Base-by-base conservation (phyloP, 495 filamentous ascomycete species). In the Trichoderma gamsii region DNA sequence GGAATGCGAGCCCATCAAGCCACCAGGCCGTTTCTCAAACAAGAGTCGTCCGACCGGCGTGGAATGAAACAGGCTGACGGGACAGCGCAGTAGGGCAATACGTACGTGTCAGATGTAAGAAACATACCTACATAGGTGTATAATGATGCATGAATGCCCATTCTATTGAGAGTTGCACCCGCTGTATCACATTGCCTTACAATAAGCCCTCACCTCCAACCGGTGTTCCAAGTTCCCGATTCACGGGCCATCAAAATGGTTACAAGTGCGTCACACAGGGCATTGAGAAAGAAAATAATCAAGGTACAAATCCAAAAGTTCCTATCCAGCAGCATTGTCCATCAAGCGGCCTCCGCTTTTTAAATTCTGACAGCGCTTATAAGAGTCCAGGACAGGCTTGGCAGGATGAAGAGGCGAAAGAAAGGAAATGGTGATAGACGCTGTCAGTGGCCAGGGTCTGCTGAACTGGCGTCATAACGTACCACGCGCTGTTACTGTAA, bases 341-440 rank as follows among this genome's bases (percentile, higher is more conserved):
- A 46, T 4, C 0, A 46, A 46, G 43, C 12, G 43, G 18, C 18
- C 43, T 49, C 44, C 44, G n/a, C 44, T n/a, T 12, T 12, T 49
- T 46, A 13, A 12, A 9, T n/a, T 49, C 15, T 49, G 44, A 52
- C 12, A 21, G 49, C 49, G 49, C 49, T 52, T 52, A 52, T 6
- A 52, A 23, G 49, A 23, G 5, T 9, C 9, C 18, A 59, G 18
- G 21, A 0, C 4, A 59, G 21, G 51, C 11, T 25, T 61, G 25
- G 29, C 8, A 61, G 29, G 27, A 29, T 15, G 13, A 61, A 32
- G 29, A 32, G 0, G 27, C 15, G 27, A 61, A 61, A 32, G 16
- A 61, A 61, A 61, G 9, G 56, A 61, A 61, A 61, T 61, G 27
- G 56, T 61, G 56, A 61, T 61, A 61, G 23, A 32, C 56, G 27